Conservation (phyloP, 257 asterid genomes). For the Coffea eugenioides region DNA sequence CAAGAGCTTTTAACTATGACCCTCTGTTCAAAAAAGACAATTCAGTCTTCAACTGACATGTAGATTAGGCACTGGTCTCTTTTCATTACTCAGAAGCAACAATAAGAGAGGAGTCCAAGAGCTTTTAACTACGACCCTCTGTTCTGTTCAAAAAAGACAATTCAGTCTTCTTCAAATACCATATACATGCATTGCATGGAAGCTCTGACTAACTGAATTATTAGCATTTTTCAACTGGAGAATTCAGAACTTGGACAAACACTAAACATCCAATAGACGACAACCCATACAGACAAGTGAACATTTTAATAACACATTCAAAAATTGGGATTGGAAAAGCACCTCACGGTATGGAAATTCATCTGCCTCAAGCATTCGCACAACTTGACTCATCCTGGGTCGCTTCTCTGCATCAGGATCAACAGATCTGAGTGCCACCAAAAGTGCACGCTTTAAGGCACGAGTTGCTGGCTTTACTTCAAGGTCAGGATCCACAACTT, state of each 20-base stretch:
- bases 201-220: not conserved
- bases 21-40: not conserved
- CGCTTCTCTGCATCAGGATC: slow-evolving; percentile 95
- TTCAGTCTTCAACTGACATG: not conserved
- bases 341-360: slow-evolving; percentile 84
- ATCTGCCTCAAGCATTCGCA: slow-evolving; percentile 85
- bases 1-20: not conserved
- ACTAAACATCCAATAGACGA: not conserved
- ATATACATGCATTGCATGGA: not conserved
- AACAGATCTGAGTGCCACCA: slow-evolving; percentile 86
- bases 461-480: slow-evolving; percentile 72
- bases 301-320: not conserved
- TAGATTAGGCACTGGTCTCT: no score
- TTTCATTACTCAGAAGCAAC: not conserved
- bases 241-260: not conserved
- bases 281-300: not conserved
- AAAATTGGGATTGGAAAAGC: slow-evolving; percentile 7
- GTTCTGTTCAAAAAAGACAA: not conserved
- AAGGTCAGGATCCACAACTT: slow-evolving; percentile 80
- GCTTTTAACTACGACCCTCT: not conserved
- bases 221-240: not conserved
- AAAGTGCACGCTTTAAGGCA: slow-evolving; percentile 78
- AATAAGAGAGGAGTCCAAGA: not conserved
- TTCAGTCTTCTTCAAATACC: not conserved
- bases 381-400: slow-evolving; percentile 91